phyloP scores from a whole-genome alignment of 495 filamentous ascomycete species.

The Neurospora sp. region DNA sequence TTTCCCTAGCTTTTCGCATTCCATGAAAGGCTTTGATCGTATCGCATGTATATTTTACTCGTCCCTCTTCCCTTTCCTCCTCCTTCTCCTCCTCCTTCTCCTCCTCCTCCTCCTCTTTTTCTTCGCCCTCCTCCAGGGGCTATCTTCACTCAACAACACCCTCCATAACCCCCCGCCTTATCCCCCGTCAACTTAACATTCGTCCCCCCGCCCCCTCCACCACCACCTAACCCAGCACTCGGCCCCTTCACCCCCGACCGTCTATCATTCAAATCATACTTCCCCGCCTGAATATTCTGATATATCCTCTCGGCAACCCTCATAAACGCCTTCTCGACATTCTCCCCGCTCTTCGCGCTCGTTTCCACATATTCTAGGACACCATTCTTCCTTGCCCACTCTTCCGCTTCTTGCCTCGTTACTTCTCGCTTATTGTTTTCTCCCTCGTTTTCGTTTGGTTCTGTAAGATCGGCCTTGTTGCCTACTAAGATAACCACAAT shows the following conservation, averaged over 20 bases:
- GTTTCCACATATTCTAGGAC: constrained; percentile 90
- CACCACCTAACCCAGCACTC: constrained; percentile 9
- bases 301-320: constrained; percentile 90
- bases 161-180: constrained; percentile 18
- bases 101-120: background rate
- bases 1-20: background rate
- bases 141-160: constrained; percentile 12
- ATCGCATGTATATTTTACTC: background rate
- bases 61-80: background rate
- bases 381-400: constrained; percentile 75
- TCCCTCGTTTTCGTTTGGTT: constrained; percentile 23
- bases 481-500: constrained; percentile 92
- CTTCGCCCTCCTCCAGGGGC: background rate
- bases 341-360: constrained; percentile 86
- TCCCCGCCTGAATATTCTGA: constrained; percentile 86
- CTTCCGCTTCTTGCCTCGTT: constrained; percentile 65
- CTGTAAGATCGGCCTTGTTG: constrained; percentile 81
- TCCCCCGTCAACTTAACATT: constrained; percentile 30
- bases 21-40: background rate
- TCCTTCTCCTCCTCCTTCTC: background rate
- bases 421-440: constrained; percentile 62
- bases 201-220: constrained; percentile 39
- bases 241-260: constrained; percentile 79
- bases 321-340: constrained; percentile 86
- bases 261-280: constrained; percentile 89